phyloP scores from a whole-genome alignment of 129 eudicot species.

The Rutidosis leptorrhynchoides region DNA sequence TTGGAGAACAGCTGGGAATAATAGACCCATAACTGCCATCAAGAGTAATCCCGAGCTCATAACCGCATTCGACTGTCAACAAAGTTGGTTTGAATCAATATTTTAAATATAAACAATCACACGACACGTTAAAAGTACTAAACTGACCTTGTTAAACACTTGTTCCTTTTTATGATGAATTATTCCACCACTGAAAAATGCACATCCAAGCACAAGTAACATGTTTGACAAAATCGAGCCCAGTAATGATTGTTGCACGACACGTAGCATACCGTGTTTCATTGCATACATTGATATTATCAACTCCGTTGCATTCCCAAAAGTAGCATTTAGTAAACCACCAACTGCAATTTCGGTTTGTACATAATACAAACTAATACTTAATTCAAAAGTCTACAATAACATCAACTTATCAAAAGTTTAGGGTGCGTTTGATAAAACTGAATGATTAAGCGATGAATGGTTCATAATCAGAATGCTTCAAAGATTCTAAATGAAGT shows the following conservation, averaged over 20 bases:
- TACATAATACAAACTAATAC: background rate
- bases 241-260: conserved; percentile 71
- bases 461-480: no score
- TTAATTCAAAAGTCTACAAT: background rate
- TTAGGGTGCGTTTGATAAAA: no score
- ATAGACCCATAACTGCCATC: conserved; percentile 80
- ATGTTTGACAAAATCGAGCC: conserved; percentile 86
- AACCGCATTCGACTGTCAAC: conserved; percentile 58
- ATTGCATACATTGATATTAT: conserved; percentile 79
- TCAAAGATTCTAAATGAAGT: no score
- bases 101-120: conserved; percentile 7
- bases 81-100: background rate
- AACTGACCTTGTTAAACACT: conserved; percentile 58
- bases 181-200: conserved; percentile 74
- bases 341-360: conserved; percentile 58
- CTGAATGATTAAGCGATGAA: no score
- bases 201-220: conserved; percentile 88
- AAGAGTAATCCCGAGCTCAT: conserved; percentile 76
- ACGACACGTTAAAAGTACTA: conserved; percentile 4
- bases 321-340: conserved; percentile 82
- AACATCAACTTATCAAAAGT: conserved; percentile 2
- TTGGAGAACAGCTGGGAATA: conserved; percentile 77
- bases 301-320: conserved; percentile 83
- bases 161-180: conserved; percentile 60
- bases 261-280: conserved; percentile 65